These are phyloP conservation scores for Suhomyces canberraensis DNA, from an alignment of 805 yeast genomes.

Conservation along the genomic window DNA sequence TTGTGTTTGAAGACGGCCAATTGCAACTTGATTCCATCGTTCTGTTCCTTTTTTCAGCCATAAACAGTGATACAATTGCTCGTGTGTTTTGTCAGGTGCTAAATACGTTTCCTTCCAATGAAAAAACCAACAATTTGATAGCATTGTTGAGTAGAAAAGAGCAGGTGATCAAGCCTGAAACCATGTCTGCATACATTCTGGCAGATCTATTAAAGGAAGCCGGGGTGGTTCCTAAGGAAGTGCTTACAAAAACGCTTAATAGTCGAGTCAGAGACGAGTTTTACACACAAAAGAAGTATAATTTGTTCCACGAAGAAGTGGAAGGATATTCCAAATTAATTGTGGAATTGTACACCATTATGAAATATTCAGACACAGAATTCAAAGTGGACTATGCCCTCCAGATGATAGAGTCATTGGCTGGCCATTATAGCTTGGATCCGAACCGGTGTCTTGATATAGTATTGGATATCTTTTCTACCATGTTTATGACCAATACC, in stretches of 20 bases:
- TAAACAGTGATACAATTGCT: conserved; percentile 32
- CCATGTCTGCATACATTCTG: conserved; percentile 28
- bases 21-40: conserved; percentile 16
- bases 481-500: conserved; percentile 42
- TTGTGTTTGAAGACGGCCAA: conserved; percentile 21
- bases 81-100: conserved; percentile 35
- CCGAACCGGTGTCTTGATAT: conserved; percentile 67
- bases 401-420: conserved; percentile 51
- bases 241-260: conserved; percentile 36
- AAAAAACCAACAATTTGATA: conserved; percentile 19
- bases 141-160: conserved; percentile 20
- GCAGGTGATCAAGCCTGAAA: conserved; percentile 26
- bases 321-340: conserved; percentile 74
- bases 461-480: conserved; percentile 50
- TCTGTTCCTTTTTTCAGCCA: conserved; percentile 23
- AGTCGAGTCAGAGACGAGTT: conserved; percentile 38
- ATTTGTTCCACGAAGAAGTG: conserved; percentile 67
- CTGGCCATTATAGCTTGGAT: conserved; percentile 76
- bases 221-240: conserved; percentile 29
- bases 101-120: conserved; percentile 33
- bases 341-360: conserved; percentile 44
- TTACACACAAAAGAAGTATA: conserved; percentile 55
- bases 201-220: conserved; percentile 24
- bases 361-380: conserved; percentile 37
- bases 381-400: conserved; percentile 43